These are phyloP conservation scores for Pontederia paniculata DNA, from an alignment of 176 grass and related monocot genomes.

Conservation along the genomic window DNA sequence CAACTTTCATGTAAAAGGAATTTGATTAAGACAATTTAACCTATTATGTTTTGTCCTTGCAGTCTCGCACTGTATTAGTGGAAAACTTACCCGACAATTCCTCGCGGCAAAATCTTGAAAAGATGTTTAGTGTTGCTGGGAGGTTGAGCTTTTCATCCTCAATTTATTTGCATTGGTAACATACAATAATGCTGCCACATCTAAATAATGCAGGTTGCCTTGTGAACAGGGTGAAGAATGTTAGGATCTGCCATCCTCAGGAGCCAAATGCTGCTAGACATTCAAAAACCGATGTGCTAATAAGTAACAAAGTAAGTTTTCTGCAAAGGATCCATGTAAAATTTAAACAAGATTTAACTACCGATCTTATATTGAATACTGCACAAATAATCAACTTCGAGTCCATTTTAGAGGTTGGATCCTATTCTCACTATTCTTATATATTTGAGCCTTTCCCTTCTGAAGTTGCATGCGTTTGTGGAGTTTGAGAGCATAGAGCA, in stretches of 20 bases:
- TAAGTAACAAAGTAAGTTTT: conserved; percentile 57
- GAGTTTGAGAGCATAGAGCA: conserved; percentile 59
- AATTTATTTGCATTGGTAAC: background rate
- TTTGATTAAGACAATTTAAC: background rate
- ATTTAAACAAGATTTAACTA: too few relatives aligned
- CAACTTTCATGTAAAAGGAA: background rate
- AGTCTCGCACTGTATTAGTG: conserved; percentile 67
- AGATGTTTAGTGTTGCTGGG: conserved; percentile 50
- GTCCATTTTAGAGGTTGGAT: too few relatives aligned
- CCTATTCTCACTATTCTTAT: background rate
- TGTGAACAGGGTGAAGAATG: conserved; percentile 57
- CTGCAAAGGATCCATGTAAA: background rate
- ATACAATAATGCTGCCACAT: too few relatives aligned
- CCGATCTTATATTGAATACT: too few relatives aligned
- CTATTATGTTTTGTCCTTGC: background rate
- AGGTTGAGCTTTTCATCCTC: conserved; percentile 33
- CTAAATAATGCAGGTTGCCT: too few relatives aligned
- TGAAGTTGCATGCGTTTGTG: conserved; percentile 68
- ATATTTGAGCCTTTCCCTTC: background rate
- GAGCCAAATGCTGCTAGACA: conserved; percentile 52
- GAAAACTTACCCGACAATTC: conserved; percentile 65
- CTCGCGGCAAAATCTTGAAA: conserved; percentile 51
- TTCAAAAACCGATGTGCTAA: conserved; percentile 56
- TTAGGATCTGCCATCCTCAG: conserved; percentile 71
- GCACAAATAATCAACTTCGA: too few relatives aligned